Evolutionary conservation across 805 yeast species (phyloP).

Genomic region (Metschnikowia lachancei): DNA sequence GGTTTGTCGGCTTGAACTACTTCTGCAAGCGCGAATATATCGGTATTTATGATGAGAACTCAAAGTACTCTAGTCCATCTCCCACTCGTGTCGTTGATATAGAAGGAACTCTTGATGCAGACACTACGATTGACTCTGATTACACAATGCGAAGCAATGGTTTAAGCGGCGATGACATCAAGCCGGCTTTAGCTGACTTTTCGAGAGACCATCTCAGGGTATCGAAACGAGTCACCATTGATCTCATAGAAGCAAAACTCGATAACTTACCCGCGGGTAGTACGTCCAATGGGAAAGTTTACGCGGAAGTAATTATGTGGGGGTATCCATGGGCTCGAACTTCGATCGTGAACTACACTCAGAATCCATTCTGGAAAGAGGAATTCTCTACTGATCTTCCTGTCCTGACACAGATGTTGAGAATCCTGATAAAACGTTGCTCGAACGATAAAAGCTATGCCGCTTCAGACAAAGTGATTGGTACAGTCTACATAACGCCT

Average conservation of each 20-base stretch:
- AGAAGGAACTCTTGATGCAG: slow-evolving; percentile 17
- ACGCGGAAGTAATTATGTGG: slow-evolving; percentile 73
- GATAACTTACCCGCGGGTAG: slow-evolving; percentile 21
- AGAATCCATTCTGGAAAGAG: slow-evolving; percentile 82
- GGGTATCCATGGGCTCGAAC: slow-evolving; percentile 77
- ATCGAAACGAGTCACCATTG: slow-evolving; percentile 51
- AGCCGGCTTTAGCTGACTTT: slow-evolving; percentile 12
- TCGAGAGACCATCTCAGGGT: slow-evolving; percentile 45
- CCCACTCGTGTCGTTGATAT: slow-evolving; percentile 16
- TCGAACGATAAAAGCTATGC: slow-evolving; percentile 25
- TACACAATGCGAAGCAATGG: background rate
- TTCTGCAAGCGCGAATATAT: slow-evolving; percentile 60
- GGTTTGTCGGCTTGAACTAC: slow-evolving; percentile 67
- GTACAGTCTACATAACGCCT: slow-evolving; percentile 54
- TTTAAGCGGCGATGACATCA: slow-evolving; percentile 5
- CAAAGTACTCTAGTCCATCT: slow-evolving; percentile 7
- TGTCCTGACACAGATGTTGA: slow-evolving; percentile 50
- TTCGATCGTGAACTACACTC: slow-evolving; percentile 49
- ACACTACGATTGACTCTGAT: slow-evolving; percentile 8
- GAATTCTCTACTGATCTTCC: slow-evolving; percentile 63
- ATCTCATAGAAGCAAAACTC: slow-evolving; percentile 64
- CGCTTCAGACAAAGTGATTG: slow-evolving; percentile 43
- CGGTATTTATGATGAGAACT: slow-evolving; percentile 24
- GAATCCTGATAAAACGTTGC: slow-evolving; percentile 44
- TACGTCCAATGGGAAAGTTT: slow-evolving; percentile 36